Percentiles rank a stretch among this genome's conserved stretches.
These are phyloP conservation scores for Neurospora sp. DNA, from an alignment of 495 filamentous ascomycete species.

Conservation along the genomic window DNA sequence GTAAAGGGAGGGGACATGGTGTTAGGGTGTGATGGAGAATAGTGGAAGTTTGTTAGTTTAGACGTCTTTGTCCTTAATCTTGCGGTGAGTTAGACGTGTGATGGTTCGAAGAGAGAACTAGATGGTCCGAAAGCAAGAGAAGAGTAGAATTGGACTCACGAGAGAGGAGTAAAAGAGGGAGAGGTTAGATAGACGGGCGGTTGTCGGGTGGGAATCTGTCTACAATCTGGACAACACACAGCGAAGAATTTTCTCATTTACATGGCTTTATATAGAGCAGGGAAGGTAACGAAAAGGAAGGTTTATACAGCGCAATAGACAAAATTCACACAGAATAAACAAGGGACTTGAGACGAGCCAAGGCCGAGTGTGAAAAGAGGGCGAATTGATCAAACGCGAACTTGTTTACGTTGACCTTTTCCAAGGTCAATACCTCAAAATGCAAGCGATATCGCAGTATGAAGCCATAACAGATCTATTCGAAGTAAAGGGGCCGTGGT, in stretches of 20 bases:
- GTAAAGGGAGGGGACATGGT: conserved; percentile 6
- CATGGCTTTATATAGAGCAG: background rate
- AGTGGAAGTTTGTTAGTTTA: background rate
- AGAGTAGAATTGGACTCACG: background rate
- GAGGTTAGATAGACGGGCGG: background rate
- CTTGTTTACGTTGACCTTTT: background rate
- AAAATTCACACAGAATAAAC: background rate
- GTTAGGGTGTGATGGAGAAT: background rate
- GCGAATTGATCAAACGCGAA: background rate
- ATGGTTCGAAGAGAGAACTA: background rate
- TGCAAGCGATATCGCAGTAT: background rate
- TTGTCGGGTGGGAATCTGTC: background rate
- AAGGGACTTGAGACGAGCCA: no score
- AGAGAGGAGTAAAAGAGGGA: background rate
- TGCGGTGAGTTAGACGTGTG: background rate
- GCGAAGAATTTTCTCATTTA: background rate
- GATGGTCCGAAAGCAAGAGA: background rate
- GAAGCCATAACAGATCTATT: background rate
- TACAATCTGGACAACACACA: background rate
- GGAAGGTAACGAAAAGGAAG: background rate
- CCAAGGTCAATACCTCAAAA: no score
- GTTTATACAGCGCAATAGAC: background rate
- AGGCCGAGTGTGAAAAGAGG: no score
- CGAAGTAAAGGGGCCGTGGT: background rate
- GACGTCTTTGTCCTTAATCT: background rate